These are phyloP conservation scores for Suillus fuscotomentosus DNA, from an alignment of 768 basidiomycete species.

Conservation along the genomic window DNA sequence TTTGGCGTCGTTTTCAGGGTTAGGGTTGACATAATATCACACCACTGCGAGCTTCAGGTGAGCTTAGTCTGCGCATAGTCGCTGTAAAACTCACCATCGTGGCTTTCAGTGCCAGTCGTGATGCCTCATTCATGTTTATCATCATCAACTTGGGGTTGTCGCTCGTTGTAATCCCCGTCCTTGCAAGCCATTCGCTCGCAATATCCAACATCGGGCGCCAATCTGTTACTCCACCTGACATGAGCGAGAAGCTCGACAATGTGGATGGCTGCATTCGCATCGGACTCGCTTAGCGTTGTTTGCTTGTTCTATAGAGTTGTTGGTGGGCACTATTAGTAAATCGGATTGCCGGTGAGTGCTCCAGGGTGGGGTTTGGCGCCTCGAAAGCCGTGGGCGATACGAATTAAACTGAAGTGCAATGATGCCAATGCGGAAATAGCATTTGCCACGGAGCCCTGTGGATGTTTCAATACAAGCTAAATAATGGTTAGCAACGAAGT, in stretches of 20 bases:
- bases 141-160: slow-evolving; percentile 65
- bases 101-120: slow-evolving; percentile 63
- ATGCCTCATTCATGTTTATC: slow-evolving; percentile 49
- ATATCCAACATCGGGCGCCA: slow-evolving; percentile 73
- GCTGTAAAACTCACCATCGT: slow-evolving; percentile 57
- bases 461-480: slow-evolving; percentile 57
- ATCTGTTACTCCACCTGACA: slow-evolving; percentile 64
- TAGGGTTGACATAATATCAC: slow-evolving; percentile 72
- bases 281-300: slow-evolving; percentile 57
- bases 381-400: slow-evolving; percentile 63
- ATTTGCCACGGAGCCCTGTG: slow-evolving; percentile 67
- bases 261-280: slow-evolving; percentile 78
- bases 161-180: slow-evolving; percentile 59
- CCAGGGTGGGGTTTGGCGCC: slow-evolving; percentile 48
- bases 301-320: slow-evolving; percentile 58
- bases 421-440: slow-evolving; percentile 76
- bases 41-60: slow-evolving; percentile 50
- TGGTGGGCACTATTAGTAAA: slow-evolving; percentile 71
- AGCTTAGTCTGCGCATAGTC: neutral
- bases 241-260: slow-evolving; percentile 70
- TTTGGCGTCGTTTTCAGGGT: slow-evolving; percentile 61
- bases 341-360: slow-evolving; percentile 58
- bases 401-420: slow-evolving; percentile 63
- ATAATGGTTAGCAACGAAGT: slow-evolving; percentile 11
- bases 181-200: slow-evolving; percentile 73